Conservation (phyloP, 1,139 yeast species). For the Pichia cactophila region DNA sequence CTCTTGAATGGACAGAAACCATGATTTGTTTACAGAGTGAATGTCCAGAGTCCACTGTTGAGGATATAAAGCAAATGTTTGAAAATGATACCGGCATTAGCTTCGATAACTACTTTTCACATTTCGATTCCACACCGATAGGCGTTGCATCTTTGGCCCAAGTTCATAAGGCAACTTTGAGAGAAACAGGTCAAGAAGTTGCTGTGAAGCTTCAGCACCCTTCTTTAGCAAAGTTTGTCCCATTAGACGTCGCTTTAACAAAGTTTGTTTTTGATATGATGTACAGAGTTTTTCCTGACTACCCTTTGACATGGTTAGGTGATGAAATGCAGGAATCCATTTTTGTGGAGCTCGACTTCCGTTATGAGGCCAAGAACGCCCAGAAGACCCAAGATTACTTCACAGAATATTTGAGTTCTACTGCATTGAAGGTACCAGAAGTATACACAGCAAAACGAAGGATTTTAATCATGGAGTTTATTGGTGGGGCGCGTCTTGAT, state of each 20-base stretch:
- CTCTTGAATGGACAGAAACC: slow-evolving; percentile 90
- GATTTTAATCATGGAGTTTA: slow-evolving; percentile 80
- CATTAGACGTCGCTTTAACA: slow-evolving; percentile 77
- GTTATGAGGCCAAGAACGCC: slow-evolving; percentile 81
- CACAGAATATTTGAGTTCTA: slow-evolving; percentile 41
- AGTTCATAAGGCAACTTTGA: slow-evolving; percentile 73
- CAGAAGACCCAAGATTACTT: slow-evolving; percentile 61
- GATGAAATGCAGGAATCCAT: slow-evolving; percentile 85
- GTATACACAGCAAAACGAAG: slow-evolving; percentile 62
- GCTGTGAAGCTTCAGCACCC: slow-evolving; percentile 98
- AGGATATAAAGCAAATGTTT: slow-evolving; percentile 63
- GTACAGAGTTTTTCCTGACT: slow-evolving; percentile 81
- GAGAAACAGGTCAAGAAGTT: slow-evolving; percentile 57
- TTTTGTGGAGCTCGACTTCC: slow-evolving; percentile 81
- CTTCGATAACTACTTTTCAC: slow-evolving; percentile 58
- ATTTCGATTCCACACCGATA: slow-evolving; percentile 66
- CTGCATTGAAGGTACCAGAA: slow-evolving; percentile 76
- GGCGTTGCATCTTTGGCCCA: slow-evolving; percentile 97
- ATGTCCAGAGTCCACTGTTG: slow-evolving; percentile 76
- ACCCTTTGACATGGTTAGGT: slow-evolving; percentile 88
- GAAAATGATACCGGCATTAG: slow-evolving; percentile 53
- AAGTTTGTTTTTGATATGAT: slow-evolving; percentile 66
- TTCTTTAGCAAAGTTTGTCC: slow-evolving; percentile 76
- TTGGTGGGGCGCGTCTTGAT: slow-evolving; percentile 78
- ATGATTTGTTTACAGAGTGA: slow-evolving; percentile 90